Base-by-base conservation (phyloP, 805 yeast genomes). In the Candida silvatica region DNA sequence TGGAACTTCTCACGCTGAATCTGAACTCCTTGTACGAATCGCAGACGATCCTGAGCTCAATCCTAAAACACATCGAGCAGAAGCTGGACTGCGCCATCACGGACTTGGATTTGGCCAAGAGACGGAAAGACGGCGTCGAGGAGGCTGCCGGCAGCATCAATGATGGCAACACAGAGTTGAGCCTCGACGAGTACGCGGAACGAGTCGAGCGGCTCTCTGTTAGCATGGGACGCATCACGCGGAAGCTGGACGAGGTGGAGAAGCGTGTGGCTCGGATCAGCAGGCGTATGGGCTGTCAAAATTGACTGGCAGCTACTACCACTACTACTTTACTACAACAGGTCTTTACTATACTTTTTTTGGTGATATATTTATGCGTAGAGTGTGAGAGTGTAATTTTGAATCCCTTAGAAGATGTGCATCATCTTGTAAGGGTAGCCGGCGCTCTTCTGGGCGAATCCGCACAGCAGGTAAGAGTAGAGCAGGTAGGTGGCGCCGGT, bases 361-460 rank as follows among this genome's bases (percentile, higher is more conserved):
- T 29, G 32, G 12, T 27, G 30, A 35, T 32, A 23, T 31, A 15
- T 14, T 28, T 16, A 16, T 17, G 23, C 29, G n/a, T 12, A 25
- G 27, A 18, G 9, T 20, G 24, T 27, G 12, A 9, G 20, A n/a
- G 11, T 16, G 33, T 12, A n/a, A 3, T 18, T 23, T 5, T 22
- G n/a, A 27, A 11, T 20, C 23, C n/a, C 19, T 22, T 27, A 15
- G 15, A 34, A 17, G 22, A 28, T 8, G 8, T 16, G 16, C 16
- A 29, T 11, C 12, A 90, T 62, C 44, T 61, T 65, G 62, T 67
- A 82, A 28, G 97, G 97, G 57, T 84, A 92, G 1, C 84, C 81
- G 4, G 69, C 57, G 43, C 76, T 75, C 64, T 92, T 92, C 50
- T 71, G 49, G 31, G 67, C 69, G 67, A 84, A 92, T 36, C 84